Conservation (phyloP, 2,329 filamentous ascomycete genomes). For the Zasmidium citrigriseum region DNA sequence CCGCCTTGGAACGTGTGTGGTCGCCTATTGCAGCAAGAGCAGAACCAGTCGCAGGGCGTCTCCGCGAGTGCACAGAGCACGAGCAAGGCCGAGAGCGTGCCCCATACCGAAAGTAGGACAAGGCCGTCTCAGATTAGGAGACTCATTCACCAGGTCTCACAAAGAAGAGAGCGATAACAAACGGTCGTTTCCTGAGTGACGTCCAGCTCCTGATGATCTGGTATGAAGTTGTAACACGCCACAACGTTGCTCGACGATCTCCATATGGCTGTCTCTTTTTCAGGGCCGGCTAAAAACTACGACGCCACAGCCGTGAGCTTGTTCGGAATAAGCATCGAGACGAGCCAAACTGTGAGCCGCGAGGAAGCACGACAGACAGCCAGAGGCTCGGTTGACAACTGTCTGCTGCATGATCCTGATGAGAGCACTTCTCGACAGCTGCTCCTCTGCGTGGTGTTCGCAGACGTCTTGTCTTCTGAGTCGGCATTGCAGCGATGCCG, state of each 20-base stretch:
- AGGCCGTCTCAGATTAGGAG: background rate
- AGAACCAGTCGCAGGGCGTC: background rate
- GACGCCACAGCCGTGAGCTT: background rate
- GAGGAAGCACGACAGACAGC: no score
- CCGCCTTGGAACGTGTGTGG: background rate
- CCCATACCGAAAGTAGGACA: background rate
- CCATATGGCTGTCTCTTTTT: background rate
- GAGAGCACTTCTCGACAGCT: background rate
- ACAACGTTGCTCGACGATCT: background rate
- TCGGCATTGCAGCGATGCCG: no score
- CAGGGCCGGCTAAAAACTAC: background rate
- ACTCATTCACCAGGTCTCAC: background rate
- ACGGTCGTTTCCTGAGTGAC: background rate
- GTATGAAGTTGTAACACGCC: background rate
- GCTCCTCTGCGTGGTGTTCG: no score
- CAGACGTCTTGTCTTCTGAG: no score
- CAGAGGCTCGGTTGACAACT: background rate
- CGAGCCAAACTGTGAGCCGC: background rate
- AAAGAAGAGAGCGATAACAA: background rate
- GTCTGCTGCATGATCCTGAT: background rate
- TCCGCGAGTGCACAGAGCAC: background rate
- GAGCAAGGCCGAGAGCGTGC: background rate
- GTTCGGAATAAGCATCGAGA: background rate
- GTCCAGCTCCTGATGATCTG: constrained; percentile 1
- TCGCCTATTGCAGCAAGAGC: background rate